Evolutionary conservation across 768 basidiomycete genomes (phyloP), one percentile per base, ranked within the genome.

Genomic region (Tylopilus rubrobrunneus): DNA sequence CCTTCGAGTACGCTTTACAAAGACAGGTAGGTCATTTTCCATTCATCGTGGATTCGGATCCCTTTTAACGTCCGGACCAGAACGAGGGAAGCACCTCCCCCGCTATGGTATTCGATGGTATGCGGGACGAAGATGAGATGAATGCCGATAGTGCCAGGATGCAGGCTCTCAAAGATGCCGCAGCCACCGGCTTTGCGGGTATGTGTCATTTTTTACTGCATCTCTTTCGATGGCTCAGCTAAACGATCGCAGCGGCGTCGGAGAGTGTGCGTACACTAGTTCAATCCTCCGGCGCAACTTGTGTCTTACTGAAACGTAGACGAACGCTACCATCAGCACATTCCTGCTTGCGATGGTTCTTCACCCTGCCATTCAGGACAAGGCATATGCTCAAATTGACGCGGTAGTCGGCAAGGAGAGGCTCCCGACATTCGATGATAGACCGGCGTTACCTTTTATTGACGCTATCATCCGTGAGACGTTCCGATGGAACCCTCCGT

Each of bases 381-480:
- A 55, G 51, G 61, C 50, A 14, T 42, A 58, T 23, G 51, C 49
- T 7, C 51, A 58, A 41, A 55, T 66, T 36, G 53, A 66, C 3
- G 34, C 53, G 14, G 50, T 64, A 0, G 45, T 68, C 9, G 62
- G 64, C 33, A 65, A 54, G 39, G 55, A 50, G 39, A 57, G 56
- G 14, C 55, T 68, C 1, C 66, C 62, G 34, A 60, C 41, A 2
- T 34, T 55, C 25, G 45, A 45, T 10, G 62, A 70, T 27, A 51
- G 57, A 31, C 15, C 46, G 11, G 55, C 34, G 6, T 49, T 77
- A 12, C 73, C 73, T 1, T 77, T 74, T 48, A 65, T 74, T 7
- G 64, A 61, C 4, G 71, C 73, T 5, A 67, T 75, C 10, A 64
- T 70, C n/a, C 70, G 71, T 48, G 76, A 77, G 57, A 56, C 52